A percentile compares a stretch with the other conserved stretches of the same genome.
These are phyloP conservation scores for Ammopiptanthus mongolicus DNA, from an alignment of 306 rosid genomes.

Conservation along the genomic window DNA sequence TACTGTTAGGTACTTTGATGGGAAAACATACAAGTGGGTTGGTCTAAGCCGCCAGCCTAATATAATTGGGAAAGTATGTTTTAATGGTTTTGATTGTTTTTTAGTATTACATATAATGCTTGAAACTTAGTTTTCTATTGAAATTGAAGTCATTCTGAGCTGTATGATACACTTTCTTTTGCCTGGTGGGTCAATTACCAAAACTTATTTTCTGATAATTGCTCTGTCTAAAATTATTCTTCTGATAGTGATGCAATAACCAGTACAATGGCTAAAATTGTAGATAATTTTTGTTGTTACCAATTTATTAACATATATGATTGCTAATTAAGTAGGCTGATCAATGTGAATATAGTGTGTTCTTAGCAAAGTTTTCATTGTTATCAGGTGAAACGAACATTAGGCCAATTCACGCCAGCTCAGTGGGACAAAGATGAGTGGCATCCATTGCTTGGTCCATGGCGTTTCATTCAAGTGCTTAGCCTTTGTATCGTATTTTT, in stretches of 20 bases:
- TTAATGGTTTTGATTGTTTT: slow-evolving; percentile 4
- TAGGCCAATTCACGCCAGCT: slow-evolving; percentile 94
- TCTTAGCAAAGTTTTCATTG: not conserved
- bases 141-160: not conserved
- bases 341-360: not conserved
- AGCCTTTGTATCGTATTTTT: slow-evolving; percentile 79
- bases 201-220: not conserved
- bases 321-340: not conserved
- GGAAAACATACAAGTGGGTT: slow-evolving; percentile 98
- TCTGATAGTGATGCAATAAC: not conserved
- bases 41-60: slow-evolving; percentile 99
- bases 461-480: slow-evolving; percentile 96
- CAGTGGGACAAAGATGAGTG: slow-evolving; percentile 99
- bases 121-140: not conserved
- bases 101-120: not conserved
- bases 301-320: not conserved
- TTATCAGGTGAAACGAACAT: slow-evolving; percentile 79
- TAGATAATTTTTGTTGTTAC: not conserved
- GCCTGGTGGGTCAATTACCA: not conserved
- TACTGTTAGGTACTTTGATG: slow-evolving; percentile 94
- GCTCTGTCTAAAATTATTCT: not conserved
- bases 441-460: slow-evolving; percentile 97
- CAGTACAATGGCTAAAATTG: not conserved
- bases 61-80: slow-evolving; percentile 81
- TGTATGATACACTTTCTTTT: not conserved